Evolutionary conservation across 768 basidiomycete species (phyloP), one percentile per base, ranked within the genome.

Genomic region (Pluteus cervinus): DNA sequence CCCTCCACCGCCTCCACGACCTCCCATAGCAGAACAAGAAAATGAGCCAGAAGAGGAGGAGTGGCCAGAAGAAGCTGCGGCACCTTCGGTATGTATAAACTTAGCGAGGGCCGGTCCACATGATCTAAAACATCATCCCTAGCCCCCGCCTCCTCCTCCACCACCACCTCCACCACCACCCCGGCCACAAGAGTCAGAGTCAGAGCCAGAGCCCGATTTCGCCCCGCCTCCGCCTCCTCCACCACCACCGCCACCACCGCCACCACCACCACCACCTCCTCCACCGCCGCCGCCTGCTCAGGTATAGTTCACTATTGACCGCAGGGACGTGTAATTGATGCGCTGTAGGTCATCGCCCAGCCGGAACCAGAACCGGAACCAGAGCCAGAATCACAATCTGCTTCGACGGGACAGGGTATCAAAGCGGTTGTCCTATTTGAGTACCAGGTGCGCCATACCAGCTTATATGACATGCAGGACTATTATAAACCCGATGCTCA

Each of bases 391-490:
- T 55, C 61, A 15, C 55, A 56, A 33, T 47, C 62, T 23, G 55
- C 53, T 8, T 51, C 60, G 14, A 56, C 61, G 28, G 52, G 57
- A 12, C 48, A 63, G 51, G 87, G 86, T 3, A 44, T 76, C n/a
- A 68, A 71, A 18, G 92, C 90, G 0, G 66, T 82, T 33, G 92
- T 86, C 3, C 44, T 83, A 15, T 96, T 80, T 57, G 83, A 84
- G 3, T 96, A 93, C 47, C 83, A 86, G 74, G 81, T 63, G 41
- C 45, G 52, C 24, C 8, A 15, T 22, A 23, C n/a, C 26, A 6
- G 6, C 18, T 30, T 50, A 20, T 21, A 21, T n/a, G 4, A n/a
- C n/a, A n/a, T n/a, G n/a, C n/a, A n/a, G n/a, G n/a, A n/a, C n/a
- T n/a, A n/a, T n/a, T n/a, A n/a, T n/a, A n/a, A n/a, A n/a, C n/a